These are phyloP conservation scores for Chytriomyces confervae DNA, from an alignment of 192 early-diverging fungal species.

Conservation along the genomic window DNA sequence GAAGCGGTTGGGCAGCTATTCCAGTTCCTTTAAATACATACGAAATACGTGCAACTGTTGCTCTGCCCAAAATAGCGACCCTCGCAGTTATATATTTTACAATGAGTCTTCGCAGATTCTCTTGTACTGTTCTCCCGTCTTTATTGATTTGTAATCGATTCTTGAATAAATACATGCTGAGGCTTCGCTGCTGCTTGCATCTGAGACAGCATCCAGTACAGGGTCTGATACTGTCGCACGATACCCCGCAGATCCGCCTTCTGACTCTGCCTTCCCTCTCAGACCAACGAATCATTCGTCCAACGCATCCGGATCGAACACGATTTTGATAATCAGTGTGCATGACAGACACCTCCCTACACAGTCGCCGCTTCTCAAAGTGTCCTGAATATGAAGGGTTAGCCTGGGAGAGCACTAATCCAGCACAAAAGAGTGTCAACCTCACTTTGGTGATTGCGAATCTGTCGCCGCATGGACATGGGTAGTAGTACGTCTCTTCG, in stretches of 20 bases:
- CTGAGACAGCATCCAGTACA: neutral
- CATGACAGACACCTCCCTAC: conserved; percentile 92
- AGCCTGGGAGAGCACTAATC: conserved; percentile 37
- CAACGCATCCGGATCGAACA: conserved; percentile 78
- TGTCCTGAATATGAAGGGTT: neutral
- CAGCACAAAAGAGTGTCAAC: neutral
- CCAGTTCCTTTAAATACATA: no score
- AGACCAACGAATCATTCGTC: neutral
- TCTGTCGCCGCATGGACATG: conserved; percentile 96
- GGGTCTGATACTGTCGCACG: neutral
- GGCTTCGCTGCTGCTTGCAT: neutral
- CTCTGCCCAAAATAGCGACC: no score
- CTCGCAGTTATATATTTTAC: no score
- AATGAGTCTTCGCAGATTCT: no score
- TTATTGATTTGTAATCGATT: no score
- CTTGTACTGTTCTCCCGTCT: no score
- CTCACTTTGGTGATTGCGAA: conserved; percentile 83
- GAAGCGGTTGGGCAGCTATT: no score
- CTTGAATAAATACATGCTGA: neutral
- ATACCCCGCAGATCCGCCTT: neutral
- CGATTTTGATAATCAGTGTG: conserved; percentile 85
- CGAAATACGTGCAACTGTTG: no score
- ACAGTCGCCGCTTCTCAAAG: conserved; percentile 78
- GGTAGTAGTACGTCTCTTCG: conserved; percentile 81
- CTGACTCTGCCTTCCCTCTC: no score